Evolutionary conservation across 2,329 filamentous ascomycete species (phyloP).

Genomic region (Alternaria conjuncta): DNA sequence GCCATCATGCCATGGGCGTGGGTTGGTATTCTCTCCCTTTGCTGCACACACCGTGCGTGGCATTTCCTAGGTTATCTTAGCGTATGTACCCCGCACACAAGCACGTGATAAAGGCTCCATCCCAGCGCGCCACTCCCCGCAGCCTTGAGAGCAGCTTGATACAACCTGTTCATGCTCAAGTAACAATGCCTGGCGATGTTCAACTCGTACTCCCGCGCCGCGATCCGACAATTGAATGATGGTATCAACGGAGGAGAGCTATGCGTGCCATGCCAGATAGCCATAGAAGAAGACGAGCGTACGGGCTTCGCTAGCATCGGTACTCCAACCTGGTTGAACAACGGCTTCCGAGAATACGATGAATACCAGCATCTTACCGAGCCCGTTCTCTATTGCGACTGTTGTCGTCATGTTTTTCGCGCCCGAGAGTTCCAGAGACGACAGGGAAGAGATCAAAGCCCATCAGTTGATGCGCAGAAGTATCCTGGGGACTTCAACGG

Average conservation of each 20-base stretch:
- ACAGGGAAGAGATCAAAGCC: not conserved
- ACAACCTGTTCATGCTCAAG: not conserved
- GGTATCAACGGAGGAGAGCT: constrained; percentile 1
- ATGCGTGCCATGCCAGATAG: constrained; percentile 5
- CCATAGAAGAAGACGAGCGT: constrained; percentile 3
- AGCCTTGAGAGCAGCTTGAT: no score
- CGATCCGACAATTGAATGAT: not conserved
- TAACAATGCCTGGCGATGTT: not conserved
- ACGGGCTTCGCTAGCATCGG: constrained; percentile 1
- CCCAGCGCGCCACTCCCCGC: not conserved
- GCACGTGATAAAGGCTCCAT: no score
- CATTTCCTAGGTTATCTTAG: not conserved
- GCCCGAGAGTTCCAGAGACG: not conserved
- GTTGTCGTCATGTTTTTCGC: constrained; percentile 2
- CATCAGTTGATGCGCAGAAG: not conserved
- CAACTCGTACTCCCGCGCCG: not conserved
- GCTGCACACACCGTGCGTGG: no score
- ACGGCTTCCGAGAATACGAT: not conserved
- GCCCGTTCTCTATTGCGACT: constrained; percentile 4
- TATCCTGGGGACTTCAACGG: not conserved
- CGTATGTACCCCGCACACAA: not conserved
- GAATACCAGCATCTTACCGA: not conserved
- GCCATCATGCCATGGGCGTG: no score
- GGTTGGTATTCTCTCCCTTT: no score
- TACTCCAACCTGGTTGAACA: not conserved